Evolutionary conservation across 2,329 filamentous ascomycete genomes (phyloP), one percentile per base, ranked within the genome.

Genomic region (Phaeosphaeria sp.): DNA sequence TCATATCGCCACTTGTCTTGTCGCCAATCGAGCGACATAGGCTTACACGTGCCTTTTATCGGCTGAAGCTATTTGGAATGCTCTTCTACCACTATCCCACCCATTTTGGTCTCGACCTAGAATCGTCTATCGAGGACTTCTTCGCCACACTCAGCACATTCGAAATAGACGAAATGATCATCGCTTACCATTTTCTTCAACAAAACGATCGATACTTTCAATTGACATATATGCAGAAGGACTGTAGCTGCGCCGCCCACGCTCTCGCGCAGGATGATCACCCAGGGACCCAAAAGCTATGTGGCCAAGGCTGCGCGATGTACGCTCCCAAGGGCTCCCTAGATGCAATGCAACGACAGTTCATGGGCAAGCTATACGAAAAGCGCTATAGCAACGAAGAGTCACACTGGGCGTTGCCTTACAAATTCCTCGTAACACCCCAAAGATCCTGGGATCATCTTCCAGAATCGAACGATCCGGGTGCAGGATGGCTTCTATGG

Each of bases 141-240:
- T 49, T 58, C 23, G 21, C 41, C 15, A 49, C 55, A 18, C 48
- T 61, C 3, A 44, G 30, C 44, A 27, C 22, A 11, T 54, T 48
- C 10, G 54, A 64, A 42, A 25, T 60, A 6, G 62, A 56, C 23
- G 56, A 60, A 49, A 47, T 58, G 46, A 42, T 60, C 13, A 52
- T 44, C 4, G 47, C 46, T 21, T 60, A 52, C 25, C 50, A 52
- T 42, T 59, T 46, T 44, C 53, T 53, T 30, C 41, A 53, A 17
- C 55, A 50, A 27, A n/a, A 39, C 39, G 20, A 44, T 3, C 27
- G 23, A 20, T 46, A 47, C 23, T 49, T 55, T n/a, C 27, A 18
- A 23, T 52, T 50, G 15, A 27, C 36, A 1, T 54, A 17, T 39
- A 46, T 54, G 6, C 43, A 44, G 4, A 39, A 39, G 36, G 36